Conservation (phyloP, 148 eudicot genomes). For the Polygonum maritimum region DNA sequence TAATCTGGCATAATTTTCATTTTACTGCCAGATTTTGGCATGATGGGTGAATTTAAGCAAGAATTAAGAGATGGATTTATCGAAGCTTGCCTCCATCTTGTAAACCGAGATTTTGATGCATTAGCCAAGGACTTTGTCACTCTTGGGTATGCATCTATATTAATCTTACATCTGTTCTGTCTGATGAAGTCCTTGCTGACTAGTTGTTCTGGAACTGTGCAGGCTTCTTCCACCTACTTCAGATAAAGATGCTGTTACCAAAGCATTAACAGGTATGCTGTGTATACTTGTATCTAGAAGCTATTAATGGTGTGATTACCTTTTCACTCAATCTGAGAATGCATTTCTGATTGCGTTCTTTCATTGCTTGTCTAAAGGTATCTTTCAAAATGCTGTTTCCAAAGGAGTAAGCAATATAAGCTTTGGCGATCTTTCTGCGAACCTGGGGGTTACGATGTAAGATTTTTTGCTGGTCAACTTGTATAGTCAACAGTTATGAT, state of each 20-base stretch:
- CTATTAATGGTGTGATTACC: background rate
- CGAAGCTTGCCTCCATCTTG: slow-evolving; percentile 97
- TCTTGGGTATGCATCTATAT: slow-evolving; percentile 56
- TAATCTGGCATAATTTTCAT: background rate
- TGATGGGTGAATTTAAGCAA: slow-evolving; percentile 96
- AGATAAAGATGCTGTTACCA: slow-evolving; percentile 81
- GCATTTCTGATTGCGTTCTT: slow-evolving; percentile 2
- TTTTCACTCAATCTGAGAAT: background rate
- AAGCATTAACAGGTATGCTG: slow-evolving; percentile 74
- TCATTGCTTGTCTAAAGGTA: slow-evolving; percentile 34
- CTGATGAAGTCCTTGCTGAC: background rate
- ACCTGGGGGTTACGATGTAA: slow-evolving; percentile 87
- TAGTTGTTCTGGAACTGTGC: slow-evolving; percentile 14
- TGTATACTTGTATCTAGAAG: background rate
- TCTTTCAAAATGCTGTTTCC: slow-evolving; percentile 72
- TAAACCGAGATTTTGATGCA: slow-evolving; percentile 88
- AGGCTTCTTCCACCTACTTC: slow-evolving; percentile 93
- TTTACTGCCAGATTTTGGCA: slow-evolving; percentile 69
- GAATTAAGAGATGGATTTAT: slow-evolving; percentile 95
- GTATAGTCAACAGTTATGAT: background rate
- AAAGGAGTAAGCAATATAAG: slow-evolving; percentile 78
- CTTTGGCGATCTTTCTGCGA: slow-evolving; percentile 84
- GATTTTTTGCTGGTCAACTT: background rate
- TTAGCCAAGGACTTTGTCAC: slow-evolving; percentile 88
- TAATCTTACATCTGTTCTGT: background rate